These are phyloP conservation scores for Daphne laureola DNA, from an alignment of 441 rosid species.

Conservation along the genomic window DNA sequence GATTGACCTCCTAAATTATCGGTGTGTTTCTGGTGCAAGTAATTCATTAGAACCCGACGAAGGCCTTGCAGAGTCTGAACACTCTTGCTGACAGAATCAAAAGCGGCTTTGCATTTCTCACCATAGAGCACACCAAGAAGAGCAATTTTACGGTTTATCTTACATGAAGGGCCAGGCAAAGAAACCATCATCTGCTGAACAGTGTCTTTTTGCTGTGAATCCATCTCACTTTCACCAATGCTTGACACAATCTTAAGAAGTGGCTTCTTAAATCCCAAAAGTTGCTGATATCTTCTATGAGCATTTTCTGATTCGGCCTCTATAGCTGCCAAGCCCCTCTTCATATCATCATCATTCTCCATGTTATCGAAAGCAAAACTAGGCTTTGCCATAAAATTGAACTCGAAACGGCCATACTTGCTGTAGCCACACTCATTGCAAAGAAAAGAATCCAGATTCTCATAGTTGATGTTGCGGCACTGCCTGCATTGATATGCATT, in stretches of 20 bases:
- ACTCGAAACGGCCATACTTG: conserved; percentile 99
- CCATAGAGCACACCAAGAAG: conserved; percentile 99
- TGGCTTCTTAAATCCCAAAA: conserved; percentile 98
- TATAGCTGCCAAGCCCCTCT: conserved; percentile 97
- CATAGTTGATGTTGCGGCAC: conserved; percentile 99
- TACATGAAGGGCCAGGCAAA: conserved; percentile 98
- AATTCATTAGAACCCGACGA: conserved; percentile 95
- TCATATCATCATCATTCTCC: conserved; percentile 99
- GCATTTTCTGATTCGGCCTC: conserved; percentile 99
- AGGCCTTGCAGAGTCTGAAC: conserved; percentile 99
- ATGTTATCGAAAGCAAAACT: conserved; percentile 97
- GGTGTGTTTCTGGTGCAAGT: conserved; percentile 93
- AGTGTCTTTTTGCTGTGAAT: conserved; percentile 98
- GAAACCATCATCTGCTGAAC: conserved; percentile 99
- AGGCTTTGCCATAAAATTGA: conserved; percentile 99
- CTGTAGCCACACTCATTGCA: conserved; percentile 99
- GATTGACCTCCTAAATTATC: conserved; percentile 59
- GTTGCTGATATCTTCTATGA: conserved; percentile 99
- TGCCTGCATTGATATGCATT: conserved; percentile 99
- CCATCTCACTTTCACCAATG: conserved; percentile 99
- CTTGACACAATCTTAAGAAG: conserved; percentile 98
- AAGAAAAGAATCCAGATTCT: conserved; percentile 97
- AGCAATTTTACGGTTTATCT: conserved; percentile 98
- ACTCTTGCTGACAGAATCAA: conserved; percentile 99
- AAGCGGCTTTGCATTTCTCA: conserved; percentile 99